phyloP scores from a whole-genome alignment of 257 asterid genomes.

The Petunia secreta region DNA sequence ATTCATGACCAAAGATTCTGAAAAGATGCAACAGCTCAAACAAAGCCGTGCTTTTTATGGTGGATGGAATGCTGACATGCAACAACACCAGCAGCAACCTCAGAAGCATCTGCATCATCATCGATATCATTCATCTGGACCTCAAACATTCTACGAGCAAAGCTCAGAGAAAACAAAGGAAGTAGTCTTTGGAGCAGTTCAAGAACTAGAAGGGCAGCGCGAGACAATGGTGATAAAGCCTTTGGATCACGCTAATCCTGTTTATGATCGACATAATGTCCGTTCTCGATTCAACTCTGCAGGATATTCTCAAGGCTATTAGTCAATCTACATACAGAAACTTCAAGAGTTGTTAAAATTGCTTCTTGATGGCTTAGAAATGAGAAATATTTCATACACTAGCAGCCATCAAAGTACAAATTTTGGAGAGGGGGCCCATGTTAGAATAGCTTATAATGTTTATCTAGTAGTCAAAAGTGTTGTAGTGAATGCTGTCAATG shows the following conservation, averaged over 20 bases:
- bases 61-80: slow-evolving; percentile 68
- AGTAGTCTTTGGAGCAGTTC: slow-evolving; percentile 87
- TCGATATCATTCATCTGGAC: slow-evolving; percentile 59
- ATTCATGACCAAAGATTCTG: slow-evolving; percentile 84
- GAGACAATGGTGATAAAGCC: slow-evolving; percentile 67
- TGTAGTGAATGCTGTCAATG: slow-evolving; percentile 22
- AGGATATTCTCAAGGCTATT: slow-evolving; percentile 52
- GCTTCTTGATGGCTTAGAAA: slow-evolving; percentile 30
- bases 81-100: slow-evolving; percentile 48
- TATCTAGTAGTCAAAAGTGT: background rate
- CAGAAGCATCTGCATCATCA: slow-evolving; percentile 75
- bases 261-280: slow-evolving; percentile 41
- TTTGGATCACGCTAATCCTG: slow-evolving; percentile 55
- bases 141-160: slow-evolving; percentile 76
- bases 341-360: slow-evolving; percentile 38
- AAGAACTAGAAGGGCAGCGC: slow-evolving; percentile 55
- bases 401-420: slow-evolving; percentile 18
- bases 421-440: slow-evolving; percentile 8
- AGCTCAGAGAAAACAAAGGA: slow-evolving; percentile 64
- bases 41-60: slow-evolving; percentile 75
- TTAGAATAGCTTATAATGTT: slow-evolving; percentile 27
- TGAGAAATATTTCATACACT: slow-evolving; percentile 15
- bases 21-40: slow-evolving; percentile 83
- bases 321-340: slow-evolving; percentile 33
- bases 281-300: slow-evolving; percentile 47